phyloP scores from a whole-genome alignment of 441 rosid species.

The Populus hybrid region DNA sequence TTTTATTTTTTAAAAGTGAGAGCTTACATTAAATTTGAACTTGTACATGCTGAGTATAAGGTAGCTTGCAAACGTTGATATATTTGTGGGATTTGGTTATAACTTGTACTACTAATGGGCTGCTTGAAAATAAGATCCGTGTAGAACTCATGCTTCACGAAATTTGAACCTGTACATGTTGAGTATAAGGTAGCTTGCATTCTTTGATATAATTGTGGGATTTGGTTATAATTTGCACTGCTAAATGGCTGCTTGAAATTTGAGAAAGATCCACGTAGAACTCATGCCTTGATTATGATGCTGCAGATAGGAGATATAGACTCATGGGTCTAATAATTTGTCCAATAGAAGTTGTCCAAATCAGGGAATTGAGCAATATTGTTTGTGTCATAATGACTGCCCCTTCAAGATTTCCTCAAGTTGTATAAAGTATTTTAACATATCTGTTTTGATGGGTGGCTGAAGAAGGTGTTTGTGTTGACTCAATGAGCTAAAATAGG shows the following conservation, averaged over 20 bases:
- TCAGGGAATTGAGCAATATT: neutral
- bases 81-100: neutral
- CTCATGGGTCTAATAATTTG: neutral
- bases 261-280: neutral
- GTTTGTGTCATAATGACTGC: too few species aligned
- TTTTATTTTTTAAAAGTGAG: slow-evolving; percentile 1
- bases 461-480: neutral
- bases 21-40: neutral
- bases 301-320: neutral
- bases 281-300: neutral
- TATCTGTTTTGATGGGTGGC: neutral
- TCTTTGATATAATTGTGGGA: neutral
- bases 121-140: neutral
- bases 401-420: neutral
- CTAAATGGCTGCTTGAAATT: neutral
- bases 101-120: neutral
- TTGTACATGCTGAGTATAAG: neutral
- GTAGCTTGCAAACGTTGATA: neutral
- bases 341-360: neutral
- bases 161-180: neutral
- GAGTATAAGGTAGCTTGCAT: neutral
- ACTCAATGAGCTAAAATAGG: neutral
- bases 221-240: neutral
- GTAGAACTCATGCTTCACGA: neutral
- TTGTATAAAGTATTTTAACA: neutral